Evolutionary conservation across 2,329 filamentous ascomycete genomes (phyloP), one percentile per base, ranked within the genome.

Genomic region (Botryotinia narcissicola): DNA sequence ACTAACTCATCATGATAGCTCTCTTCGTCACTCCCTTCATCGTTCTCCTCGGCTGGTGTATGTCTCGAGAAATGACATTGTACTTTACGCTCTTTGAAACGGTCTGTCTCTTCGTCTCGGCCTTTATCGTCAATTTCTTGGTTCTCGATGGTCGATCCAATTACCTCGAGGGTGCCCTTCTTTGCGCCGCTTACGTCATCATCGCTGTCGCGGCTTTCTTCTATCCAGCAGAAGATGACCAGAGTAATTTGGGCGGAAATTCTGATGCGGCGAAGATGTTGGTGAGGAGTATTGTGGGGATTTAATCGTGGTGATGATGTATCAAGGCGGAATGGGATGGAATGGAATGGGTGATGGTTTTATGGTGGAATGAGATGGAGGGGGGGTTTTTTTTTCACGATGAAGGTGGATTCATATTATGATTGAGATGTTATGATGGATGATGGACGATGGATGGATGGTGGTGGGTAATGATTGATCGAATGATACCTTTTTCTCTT

Each of bases 1-100:
- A 51, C n/a, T 69, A 59, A 61, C 54, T 35, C 63, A 71, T 42
- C 74, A 69, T 57, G 59, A 29, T 72, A 80, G 84, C 91, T 22
- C 84, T 93, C 12, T 91, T 93, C 79, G 86, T 93, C 70, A 92
- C 91, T 6, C 91, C 91, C 0, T 83, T 93, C 29, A 86, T 92
- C 46, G 91, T 93, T 46, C 88, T 93, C 37, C 84, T 93, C 32
- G 91, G 90, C n/a, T 93, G 91, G 91, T 87, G 86, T 74, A 87
- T 92, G 81, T 83, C 86, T 75, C 87, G 87, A 74, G 85, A 90
- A n/a, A 92, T 93, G 90, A 88, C 91, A 42, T 86, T 97, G 48
- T 94, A 95, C 84, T 97, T 97, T 82, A 93, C 93, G 74, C 87
- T 94, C 67, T 97, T 97, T 82, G 93, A 97, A 86, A 97, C 93